A percentile compares a stretch with the other conserved stretches of the same genome.
Conservation (phyloP, 2,329 filamentous ascomycete species). For the Cordyceps farinosa region DNA sequence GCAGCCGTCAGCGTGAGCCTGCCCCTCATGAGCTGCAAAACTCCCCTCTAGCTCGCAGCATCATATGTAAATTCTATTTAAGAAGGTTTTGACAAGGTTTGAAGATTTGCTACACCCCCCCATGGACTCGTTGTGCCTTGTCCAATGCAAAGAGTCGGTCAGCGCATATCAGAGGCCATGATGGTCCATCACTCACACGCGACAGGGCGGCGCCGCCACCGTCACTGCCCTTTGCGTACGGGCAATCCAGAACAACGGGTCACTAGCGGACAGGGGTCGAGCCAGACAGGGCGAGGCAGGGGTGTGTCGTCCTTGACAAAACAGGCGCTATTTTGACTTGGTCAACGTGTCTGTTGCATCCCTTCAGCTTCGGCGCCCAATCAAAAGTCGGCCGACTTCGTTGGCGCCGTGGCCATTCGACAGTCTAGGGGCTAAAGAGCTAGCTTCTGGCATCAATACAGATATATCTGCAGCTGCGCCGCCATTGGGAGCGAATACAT, state of each 20-base stretch:
- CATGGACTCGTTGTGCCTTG: not conserved
- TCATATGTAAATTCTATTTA: not conserved
- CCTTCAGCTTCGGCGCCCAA: constrained; percentile 7
- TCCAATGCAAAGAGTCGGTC: constrained; percentile 15
- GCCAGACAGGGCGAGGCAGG: not conserved
- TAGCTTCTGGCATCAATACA: constrained; percentile 22
- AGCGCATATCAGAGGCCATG: not conserved
- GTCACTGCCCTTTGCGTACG: not conserved
- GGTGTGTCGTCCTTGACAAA: constrained; percentile 1
- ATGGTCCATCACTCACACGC: constrained; percentile 3
- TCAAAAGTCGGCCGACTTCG: constrained; percentile 1
- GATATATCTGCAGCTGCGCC: constrained; percentile 16
- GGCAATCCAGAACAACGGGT: constrained; percentile 3
- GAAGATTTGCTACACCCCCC: not conserved
- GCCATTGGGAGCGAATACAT: constrained; percentile 22
- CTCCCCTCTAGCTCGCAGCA: constrained; percentile 14
- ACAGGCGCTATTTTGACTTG: not conserved
- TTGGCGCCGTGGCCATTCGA: not conserved
- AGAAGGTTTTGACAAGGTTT: not conserved
- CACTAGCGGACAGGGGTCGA: constrained; percentile 1
- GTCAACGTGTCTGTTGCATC: constrained; percentile 14
- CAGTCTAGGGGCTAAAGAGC: not conserved
- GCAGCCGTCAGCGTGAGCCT: not conserved
- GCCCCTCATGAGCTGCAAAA: not conserved
- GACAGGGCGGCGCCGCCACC: not conserved